These are phyloP conservation scores for Exsudoporus floridanus DNA, from an alignment of 1,284 basidiomycete species.

Conservation along the genomic window DNA sequence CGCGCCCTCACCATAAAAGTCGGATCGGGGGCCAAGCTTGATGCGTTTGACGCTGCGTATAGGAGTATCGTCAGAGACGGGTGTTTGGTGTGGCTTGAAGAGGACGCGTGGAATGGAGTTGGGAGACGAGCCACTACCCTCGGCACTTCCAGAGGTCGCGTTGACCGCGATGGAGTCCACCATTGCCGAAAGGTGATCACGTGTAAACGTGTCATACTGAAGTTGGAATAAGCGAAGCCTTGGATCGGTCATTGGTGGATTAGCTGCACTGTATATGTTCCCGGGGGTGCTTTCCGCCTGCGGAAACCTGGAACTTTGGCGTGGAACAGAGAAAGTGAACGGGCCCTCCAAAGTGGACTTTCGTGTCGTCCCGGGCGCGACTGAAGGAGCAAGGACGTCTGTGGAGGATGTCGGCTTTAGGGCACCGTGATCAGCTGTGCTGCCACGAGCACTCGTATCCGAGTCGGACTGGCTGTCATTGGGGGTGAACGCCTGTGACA, in stretches of 20 bases:
- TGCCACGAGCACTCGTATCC: slow-evolving; percentile 13
- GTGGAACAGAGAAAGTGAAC: slow-evolving; percentile 75
- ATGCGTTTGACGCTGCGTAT: slow-evolving; percentile 73
- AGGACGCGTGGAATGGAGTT: slow-evolving; percentile 42
- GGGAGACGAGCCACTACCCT: slow-evolving; percentile 44
- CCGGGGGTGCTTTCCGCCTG: slow-evolving; percentile 57
- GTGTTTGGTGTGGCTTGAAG: slow-evolving; percentile 45
- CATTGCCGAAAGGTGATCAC: slow-evolving; percentile 87
- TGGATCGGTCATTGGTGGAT: slow-evolving; percentile 60
- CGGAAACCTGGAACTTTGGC: slow-evolving; percentile 41
- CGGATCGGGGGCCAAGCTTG: slow-evolving; percentile 62
- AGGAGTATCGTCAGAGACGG: slow-evolving; percentile 43
- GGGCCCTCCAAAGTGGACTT: slow-evolving; percentile 51
- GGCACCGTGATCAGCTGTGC: slow-evolving; percentile 8
- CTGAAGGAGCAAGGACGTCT: slow-evolving; percentile 20
- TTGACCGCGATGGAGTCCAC: slow-evolving; percentile 86
- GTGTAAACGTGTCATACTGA: slow-evolving; percentile 90
- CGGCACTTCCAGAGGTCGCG: slow-evolving; percentile 57
- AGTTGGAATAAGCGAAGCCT: slow-evolving; percentile 86
- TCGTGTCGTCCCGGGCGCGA: slow-evolving; percentile 14
- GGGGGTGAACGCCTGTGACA: slow-evolving; percentile 34
- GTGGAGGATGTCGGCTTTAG: slow-evolving; percentile 20
- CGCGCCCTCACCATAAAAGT: slow-evolving; percentile 49
- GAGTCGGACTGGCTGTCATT: slow-evolving; percentile 31
- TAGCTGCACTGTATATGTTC: slow-evolving; percentile 34